Evolutionary conservation across 768 basidiomycete species (phyloP).

Genomic region (Russula sp.): DNA sequence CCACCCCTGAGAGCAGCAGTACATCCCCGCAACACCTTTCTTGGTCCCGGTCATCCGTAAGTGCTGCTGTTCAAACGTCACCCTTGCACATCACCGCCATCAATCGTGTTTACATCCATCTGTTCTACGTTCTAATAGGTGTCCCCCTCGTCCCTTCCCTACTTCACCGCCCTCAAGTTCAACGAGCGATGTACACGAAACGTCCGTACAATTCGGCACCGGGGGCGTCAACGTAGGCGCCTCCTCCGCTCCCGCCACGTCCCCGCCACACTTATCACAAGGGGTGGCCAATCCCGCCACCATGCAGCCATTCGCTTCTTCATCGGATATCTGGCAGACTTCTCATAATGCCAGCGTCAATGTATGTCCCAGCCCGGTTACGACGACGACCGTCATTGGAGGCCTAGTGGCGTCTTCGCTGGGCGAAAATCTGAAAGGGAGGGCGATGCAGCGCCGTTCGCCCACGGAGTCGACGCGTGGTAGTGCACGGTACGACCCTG

Average conservation of each 20-base stretch:
- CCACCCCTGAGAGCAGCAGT: slow-evolving; percentile 12
- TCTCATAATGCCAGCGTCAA: slow-evolving; percentile 8
- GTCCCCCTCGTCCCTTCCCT: slow-evolving; percentile 4
- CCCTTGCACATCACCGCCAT: background rate
- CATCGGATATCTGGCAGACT: slow-evolving; percentile 18
- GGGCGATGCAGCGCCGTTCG: slow-evolving; percentile 16
- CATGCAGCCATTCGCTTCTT: slow-evolving; percentile 11
- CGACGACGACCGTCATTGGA: slow-evolving; percentile 1
- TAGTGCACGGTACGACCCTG: slow-evolving; percentile 19
- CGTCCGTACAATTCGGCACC: slow-evolving; percentile 2
- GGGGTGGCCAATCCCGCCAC: background rate
- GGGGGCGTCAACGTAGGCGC: slow-evolving; percentile 9
- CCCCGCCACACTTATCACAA: slow-evolving; percentile 11
- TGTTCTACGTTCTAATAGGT: slow-evolving; percentile 1
- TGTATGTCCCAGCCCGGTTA: slow-evolving; percentile 9
- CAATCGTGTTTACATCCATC: slow-evolving; percentile 1
- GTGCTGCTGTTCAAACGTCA: background rate
- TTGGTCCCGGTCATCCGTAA: slow-evolving; percentile 15
- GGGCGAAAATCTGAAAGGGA: slow-evolving; percentile 11
- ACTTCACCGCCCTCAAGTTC: slow-evolving; percentile 14
- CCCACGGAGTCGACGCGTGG: slow-evolving; percentile 19
- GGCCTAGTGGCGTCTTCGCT: background rate
- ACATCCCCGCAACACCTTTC: slow-evolving; percentile 5
- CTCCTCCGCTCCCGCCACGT: background rate
- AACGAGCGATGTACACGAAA: slow-evolving; percentile 12